Evolutionary conservation across 2,329 filamentous ascomycete genomes (phyloP).

Genomic region (Fusarium pseudonygamai): DNA sequence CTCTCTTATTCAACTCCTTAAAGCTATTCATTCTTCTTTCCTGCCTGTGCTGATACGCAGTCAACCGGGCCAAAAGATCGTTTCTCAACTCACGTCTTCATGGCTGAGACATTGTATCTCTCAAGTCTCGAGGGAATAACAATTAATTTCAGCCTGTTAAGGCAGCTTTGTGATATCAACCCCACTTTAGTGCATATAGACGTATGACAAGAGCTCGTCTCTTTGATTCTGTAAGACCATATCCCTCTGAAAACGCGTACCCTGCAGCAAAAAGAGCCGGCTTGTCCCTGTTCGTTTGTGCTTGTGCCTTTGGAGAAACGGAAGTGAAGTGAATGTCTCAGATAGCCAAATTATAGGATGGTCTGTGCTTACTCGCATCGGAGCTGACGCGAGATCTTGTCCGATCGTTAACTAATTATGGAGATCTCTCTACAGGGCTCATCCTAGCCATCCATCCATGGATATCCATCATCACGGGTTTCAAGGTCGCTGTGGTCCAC

Average conservation of each 20-base stretch:
- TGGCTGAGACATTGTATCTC: neutral
- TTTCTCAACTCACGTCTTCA: neutral
- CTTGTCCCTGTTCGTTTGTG: neutral
- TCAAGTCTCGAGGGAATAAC: neutral
- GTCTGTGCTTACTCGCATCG: slow-evolving; percentile 34
- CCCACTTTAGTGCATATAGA: neutral
- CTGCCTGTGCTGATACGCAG: neutral
- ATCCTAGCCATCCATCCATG: neutral
- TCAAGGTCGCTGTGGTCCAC: neutral
- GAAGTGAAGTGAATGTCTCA: neutral
- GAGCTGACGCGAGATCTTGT: slow-evolving; percentile 36
- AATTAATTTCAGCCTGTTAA: neutral
- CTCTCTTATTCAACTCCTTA: neutral
- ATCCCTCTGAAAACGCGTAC: neutral
- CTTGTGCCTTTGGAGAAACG: neutral
- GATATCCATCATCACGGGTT: neutral
- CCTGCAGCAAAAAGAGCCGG: neutral
- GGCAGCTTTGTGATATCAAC: neutral
- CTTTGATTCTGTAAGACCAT: neutral
- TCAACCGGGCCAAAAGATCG: neutral
- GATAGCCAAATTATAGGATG: slow-evolving; percentile 14
- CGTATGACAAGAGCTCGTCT: neutral
- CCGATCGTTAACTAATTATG: slow-evolving; percentile 27
- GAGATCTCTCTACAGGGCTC: slow-evolving; percentile 4
- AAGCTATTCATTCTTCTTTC: neutral